Base-by-base conservation (phyloP, 768 basidiomycete genomes). In the Myochromella boudieri region DNA sequence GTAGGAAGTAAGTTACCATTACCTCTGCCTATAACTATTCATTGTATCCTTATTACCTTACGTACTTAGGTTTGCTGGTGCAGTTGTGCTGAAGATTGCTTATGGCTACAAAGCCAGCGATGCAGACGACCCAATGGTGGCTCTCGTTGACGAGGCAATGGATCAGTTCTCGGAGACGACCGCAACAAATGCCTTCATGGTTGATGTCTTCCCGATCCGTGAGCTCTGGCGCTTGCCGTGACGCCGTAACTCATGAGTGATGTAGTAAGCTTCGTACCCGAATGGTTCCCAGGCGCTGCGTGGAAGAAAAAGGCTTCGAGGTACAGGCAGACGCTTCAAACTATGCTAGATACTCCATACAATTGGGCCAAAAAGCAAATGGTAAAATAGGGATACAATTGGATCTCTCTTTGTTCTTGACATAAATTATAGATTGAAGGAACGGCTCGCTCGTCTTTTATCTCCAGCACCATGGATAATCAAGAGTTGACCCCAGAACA, bases 51-150 rank as follows among this genome's bases (percentile, higher is more conserved):
- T 18, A 20, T 38, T 11, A n/a, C 17, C 31, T 31, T 37, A 32
- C 18, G 6, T 44, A 11, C 10, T 18, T 33, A 78, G 77, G 36
- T 64, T 78, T 27, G 73, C 79, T 11, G 80, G 81, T 3, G 69
- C 71, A 8, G 73, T 81, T 29, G 81, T 83, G 18, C 55, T 83
- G 40, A 68, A 72, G 20, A 65, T 81, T 8, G 74, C 79, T 1
- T 80, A 82, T 48, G 81, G 81, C 15, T 78, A 80, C 38, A 68
- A 78, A 44, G 78, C 81, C 4, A 68, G 72, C 50, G 80, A 81
- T 15, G 67, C 69, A 8, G 58, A 69, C 14, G 80, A 82, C 43
- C 76, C 78, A 0, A 78, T 77, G 44, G 65, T 82, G 2, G 59
- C 68, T 15, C 68, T 81, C 24, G 77, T 80, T 6, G 76, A 82